These are phyloP conservation scores for Lathyrus oleraceus DNA, from an alignment of 306 rosid species.

Conservation along the genomic window DNA sequence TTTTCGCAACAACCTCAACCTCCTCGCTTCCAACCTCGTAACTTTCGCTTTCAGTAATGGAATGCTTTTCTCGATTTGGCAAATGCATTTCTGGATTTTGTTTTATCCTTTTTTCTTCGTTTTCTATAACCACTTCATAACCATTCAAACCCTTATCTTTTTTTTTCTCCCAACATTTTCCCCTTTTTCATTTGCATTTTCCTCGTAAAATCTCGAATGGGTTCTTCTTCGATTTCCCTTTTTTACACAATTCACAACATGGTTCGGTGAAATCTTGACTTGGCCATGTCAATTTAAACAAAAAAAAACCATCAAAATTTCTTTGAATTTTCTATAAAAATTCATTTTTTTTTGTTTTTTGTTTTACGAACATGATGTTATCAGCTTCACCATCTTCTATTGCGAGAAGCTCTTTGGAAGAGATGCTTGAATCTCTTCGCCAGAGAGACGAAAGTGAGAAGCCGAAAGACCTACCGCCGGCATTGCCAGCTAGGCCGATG, in stretches of 20 bases:
- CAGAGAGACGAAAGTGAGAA: slow-evolving; percentile 68
- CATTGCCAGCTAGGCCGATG: slow-evolving; percentile 86
- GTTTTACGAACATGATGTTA: slow-evolving; percentile 52
- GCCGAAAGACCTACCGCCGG: slow-evolving; percentile 91
- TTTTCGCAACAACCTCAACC: slow-evolving; percentile 53
- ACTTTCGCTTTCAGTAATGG: slow-evolving; percentile 45
- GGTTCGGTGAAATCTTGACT: slow-evolving; percentile 32
- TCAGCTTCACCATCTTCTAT: slow-evolving; percentile 61
- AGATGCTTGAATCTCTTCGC: slow-evolving; percentile 92
- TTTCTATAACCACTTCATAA: slow-evolving; percentile 2
- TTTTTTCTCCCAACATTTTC: not conserved
- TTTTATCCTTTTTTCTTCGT: slow-evolving; percentile 31
- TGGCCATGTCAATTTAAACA: slow-evolving; percentile 36
- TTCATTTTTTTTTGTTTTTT: not conserved
- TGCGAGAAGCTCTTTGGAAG: slow-evolving; percentile 88
- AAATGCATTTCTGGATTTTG: slow-evolving; percentile 46
- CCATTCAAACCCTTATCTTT: slow-evolving; percentile 8
- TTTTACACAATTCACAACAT: not conserved
- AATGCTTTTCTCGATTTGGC: slow-evolving; percentile 47
- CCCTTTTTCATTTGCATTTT: not conserved
- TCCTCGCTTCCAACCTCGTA: slow-evolving; percentile 50
- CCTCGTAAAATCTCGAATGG: slow-evolving; percentile 26
- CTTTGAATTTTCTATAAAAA: not conserved
- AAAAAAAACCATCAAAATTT: slow-evolving; percentile 26
- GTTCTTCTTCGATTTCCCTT: slow-evolving; percentile 1